Percentiles rank a stretch among this genome's conserved stretches.
These are phyloP conservation scores for Thalassiosira exigua DNA, from an alignment of 352 stramenopile species.

Conservation along the genomic window DNA sequence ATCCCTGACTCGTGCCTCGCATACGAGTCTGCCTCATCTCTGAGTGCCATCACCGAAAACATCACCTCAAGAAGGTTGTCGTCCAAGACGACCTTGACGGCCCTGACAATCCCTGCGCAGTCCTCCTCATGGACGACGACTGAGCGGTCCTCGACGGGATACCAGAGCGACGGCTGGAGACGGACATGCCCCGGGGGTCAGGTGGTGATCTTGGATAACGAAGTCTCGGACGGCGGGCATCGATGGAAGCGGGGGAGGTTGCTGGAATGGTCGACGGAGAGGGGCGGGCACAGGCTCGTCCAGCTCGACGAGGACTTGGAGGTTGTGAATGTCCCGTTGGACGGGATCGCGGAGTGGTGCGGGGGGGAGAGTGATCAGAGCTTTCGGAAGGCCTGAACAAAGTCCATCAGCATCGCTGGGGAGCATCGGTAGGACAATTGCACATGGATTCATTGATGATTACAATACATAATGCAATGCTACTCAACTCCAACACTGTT, in stretches of 20 bases:
- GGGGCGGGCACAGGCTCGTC: conserved; percentile 64
- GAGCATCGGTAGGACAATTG: too few relatives aligned
- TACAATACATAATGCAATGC: too few relatives aligned
- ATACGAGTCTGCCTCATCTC: conserved; percentile 83
- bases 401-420: too few relatives aligned
- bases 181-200: conserved; percentile 80
- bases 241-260: conserved; percentile 71
- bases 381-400: too few relatives aligned
- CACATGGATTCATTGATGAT: too few relatives aligned
- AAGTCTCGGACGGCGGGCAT: conserved; percentile 25
- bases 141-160: conserved; percentile 71
- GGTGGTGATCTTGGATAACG: conserved; percentile 71
- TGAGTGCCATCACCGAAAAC: conserved; percentile 78
- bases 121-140: conserved; percentile 71
- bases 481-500: too few relatives aligned
- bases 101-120: conserved; percentile 42
- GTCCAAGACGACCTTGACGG: conserved; percentile 67
- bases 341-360: conserved; percentile 84
- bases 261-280: conserved; percentile 66
- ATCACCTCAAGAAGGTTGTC: conserved; percentile 76
- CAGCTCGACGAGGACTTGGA: conserved; percentile 84
- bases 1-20: conserved; percentile 76
- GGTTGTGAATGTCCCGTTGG: conserved; percentile 75
- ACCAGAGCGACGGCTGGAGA: conserved; percentile 82
- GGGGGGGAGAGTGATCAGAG: conserved; percentile 70